Base-by-base conservation (phyloP, 257 asterid genomes). In the Nicotiana tomentosiformis region DNA sequence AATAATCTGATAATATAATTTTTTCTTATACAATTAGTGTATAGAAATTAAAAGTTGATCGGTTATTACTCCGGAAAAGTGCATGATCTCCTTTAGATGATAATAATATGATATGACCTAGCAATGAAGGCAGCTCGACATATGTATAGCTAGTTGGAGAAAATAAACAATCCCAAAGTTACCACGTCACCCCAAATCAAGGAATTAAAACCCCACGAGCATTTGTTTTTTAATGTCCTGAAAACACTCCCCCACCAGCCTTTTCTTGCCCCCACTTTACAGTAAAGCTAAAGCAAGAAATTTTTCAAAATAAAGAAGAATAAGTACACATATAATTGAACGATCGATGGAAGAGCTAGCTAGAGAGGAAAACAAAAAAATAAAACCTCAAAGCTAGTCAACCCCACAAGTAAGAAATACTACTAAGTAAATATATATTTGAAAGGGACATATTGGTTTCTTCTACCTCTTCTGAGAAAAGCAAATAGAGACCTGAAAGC, bases 201-300 rank as follows among this genome's bases (percentile, higher is more conserved):
- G 98, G 94, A 91, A 79, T 69, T 85, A 83, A 89, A 88, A 76
- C 89, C 89, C 90, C 93, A 86, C 86, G 84, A 84, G 83, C 76
- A 61, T 85, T 88, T 83, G 86, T 85, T 88, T 85, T 87, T 79
- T 85, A 51, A 51, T 51, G 84, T 89, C 89, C 88, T 68, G 87
- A 85, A 84, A 85, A 86, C 90, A 82, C 86, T 88, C 72, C 83
- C 82, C 85, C 82, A 81, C 86, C 87, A 84, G 79, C 89, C 81
- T 81, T 86, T 76, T 78, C 82, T 82, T 85, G 84, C 84, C 84
- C 86, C 83, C 87, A 83, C 85, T 85, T 88, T 82, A 64, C 66
- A 72, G 81, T 80, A 88, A 88, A 88, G 88, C 82, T 80, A 86
- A 86, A 86, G 89, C 81, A 37, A 15, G 46, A 30, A 35, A 20